Percentiles rank a stretch among this genome's conserved stretches.
Evolutionary conservation across 2,329 filamentous ascomycete species (phyloP).

Genomic region (Alternaria ventricosa): DNA sequence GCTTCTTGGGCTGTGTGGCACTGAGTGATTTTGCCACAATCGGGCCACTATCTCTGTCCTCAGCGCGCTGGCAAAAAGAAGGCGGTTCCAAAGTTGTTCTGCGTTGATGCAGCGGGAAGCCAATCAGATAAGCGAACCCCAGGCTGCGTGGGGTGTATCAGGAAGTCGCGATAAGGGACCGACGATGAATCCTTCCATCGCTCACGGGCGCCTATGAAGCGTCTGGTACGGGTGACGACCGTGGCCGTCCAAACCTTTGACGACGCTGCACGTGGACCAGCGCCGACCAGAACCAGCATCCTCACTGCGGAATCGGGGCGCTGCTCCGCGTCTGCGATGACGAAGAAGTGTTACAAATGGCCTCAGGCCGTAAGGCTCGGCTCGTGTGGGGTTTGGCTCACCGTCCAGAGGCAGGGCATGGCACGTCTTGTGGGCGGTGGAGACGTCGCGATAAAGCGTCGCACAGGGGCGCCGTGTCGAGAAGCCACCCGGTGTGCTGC

Average conservation of each 20-base stretch:
- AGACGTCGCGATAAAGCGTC: slow-evolving; percentile 7
- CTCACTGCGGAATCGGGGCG: not conserved
- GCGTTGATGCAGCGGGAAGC: slow-evolving; percentile 12
- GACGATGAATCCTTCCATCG: not conserved
- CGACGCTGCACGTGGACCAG: not conserved
- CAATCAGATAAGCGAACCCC: slow-evolving; percentile 20
- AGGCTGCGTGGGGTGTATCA: slow-evolving; percentile 31
- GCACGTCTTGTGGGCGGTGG: not conserved
- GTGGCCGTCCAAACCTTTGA: not conserved
- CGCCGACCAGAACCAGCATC: slow-evolving; percentile 5
- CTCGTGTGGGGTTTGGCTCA: slow-evolving; percentile 23
- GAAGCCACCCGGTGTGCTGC: slow-evolving; percentile 8
- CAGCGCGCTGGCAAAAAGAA: slow-evolving; percentile 1
- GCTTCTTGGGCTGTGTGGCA: slow-evolving; percentile 14
- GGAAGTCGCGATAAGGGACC: slow-evolving; percentile 30
- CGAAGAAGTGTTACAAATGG: slow-evolving; percentile 28
- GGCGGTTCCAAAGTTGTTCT: slow-evolving; percentile 13
- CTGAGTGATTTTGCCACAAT: slow-evolving; percentile 15
- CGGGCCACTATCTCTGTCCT: not conserved
- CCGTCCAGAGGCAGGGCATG: not conserved
- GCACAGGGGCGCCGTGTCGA: not conserved
- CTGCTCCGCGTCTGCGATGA: slow-evolving; percentile 14
- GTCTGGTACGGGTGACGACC: not conserved
- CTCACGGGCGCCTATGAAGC: not conserved
- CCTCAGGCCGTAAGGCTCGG: slow-evolving; percentile 8